These are phyloP conservation scores for Euclidium syriacum DNA, from an alignment of 345 rosid species.

Conservation along the genomic window DNA sequence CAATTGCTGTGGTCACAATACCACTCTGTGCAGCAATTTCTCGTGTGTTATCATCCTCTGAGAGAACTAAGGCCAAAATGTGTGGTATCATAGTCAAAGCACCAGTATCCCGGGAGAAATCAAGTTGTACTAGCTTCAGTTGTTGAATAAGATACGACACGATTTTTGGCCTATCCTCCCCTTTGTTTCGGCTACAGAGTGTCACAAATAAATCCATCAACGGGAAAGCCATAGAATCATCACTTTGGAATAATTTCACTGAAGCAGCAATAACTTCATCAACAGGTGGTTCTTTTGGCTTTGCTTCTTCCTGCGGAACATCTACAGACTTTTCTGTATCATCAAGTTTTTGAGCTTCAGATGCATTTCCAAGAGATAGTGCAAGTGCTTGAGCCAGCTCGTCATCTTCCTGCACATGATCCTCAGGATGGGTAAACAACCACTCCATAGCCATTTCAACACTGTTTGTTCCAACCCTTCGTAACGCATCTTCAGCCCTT, in stretches of 20 bases:
- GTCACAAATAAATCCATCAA: constrained; percentile 84
- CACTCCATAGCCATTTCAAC: constrained; percentile 99
- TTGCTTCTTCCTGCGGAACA: constrained; percentile 45
- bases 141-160: constrained; percentile 76
- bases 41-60: constrained; percentile 69
- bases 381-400: constrained; percentile 97
- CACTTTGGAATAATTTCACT: constrained; percentile 67
- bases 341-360: constrained; percentile 75
- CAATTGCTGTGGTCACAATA: constrained; percentile 53
- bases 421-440: constrained; percentile 80
- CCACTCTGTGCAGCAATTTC: constrained; percentile 81
- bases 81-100: constrained; percentile 81
- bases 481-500: constrained; percentile 91
- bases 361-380: constrained; percentile 82
- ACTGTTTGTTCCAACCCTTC: constrained; percentile 91
- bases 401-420: constrained; percentile 96
- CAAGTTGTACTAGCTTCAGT: constrained; percentile 67
- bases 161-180: constrained; percentile 80
- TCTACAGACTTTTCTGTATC: constrained; percentile 61
- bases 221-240: constrained; percentile 70
- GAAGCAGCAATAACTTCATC: constrained; percentile 83
- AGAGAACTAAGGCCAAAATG: constrained; percentile 72
- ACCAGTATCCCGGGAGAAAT: constrained; percentile 61
- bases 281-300: constrained; percentile 65
- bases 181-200: constrained; percentile 82